Conservation (phyloP, 805 yeast species). For the Candida boleticola region DNA sequence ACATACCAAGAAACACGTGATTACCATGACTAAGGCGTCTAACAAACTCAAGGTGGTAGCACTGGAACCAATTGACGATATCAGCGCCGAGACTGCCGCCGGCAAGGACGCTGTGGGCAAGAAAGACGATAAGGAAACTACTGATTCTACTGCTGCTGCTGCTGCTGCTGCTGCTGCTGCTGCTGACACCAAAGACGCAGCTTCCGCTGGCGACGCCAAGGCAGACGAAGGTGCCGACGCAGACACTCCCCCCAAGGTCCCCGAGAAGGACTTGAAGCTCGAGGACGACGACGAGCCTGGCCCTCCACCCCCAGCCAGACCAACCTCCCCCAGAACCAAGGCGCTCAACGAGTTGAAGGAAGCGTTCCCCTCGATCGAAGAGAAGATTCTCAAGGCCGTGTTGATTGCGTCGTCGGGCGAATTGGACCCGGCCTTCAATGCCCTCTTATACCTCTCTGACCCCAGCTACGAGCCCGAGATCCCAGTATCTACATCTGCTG, state of each 20-base stretch:
- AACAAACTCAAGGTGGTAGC: slow-evolving; percentile 30
- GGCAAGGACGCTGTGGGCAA: neutral
- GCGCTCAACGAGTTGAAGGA: slow-evolving; percentile 64
- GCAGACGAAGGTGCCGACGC: slow-evolving; percentile 4
- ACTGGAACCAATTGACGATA: slow-evolving; percentile 28
- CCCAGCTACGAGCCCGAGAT: slow-evolving; percentile 57
- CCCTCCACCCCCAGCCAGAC: slow-evolving; percentile 50
- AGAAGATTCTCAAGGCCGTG: slow-evolving; percentile 68
- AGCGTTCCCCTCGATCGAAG: slow-evolving; percentile 83
- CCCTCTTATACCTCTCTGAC: slow-evolving; percentile 76
- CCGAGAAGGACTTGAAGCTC: slow-evolving; percentile 3
- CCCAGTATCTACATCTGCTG: slow-evolving; percentile 25
- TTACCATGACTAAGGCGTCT: neutral
- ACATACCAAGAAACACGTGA: neutral
- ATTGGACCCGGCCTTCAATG: slow-evolving; percentile 85
- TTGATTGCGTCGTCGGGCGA: slow-evolving; percentile 82
- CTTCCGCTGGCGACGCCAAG: slow-evolving; percentile 2
- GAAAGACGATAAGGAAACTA: neutral
- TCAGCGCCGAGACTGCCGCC: slow-evolving; percentile 2
- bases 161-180: slow-evolving; percentile 1
- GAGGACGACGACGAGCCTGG: slow-evolving; percentile 18
- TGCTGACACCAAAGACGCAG: slow-evolving; percentile 4
- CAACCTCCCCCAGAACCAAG: slow-evolving; percentile 56
- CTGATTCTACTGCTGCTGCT: neutral
- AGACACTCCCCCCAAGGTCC: slow-evolving; percentile 4